Conservation (phyloP, 768 basidiomycete species). For the Clitopilus hobsonii region DNA sequence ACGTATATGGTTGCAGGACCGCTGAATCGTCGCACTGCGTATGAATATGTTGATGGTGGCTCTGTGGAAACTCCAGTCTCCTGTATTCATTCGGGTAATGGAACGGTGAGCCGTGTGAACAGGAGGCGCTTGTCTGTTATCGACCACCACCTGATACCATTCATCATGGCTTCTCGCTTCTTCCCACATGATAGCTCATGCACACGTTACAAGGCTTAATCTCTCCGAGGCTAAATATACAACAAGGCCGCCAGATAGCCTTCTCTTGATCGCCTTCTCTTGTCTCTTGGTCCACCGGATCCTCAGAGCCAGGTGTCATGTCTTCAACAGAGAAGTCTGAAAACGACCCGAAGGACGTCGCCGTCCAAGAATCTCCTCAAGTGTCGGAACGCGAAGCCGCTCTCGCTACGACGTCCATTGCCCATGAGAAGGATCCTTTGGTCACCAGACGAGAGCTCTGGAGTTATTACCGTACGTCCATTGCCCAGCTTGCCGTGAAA, state of each 20-base stretch:
- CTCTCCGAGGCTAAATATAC: not conserved
- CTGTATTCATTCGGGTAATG: not conserved
- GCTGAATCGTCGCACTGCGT: not conserved
- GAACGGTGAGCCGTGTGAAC: not conserved
- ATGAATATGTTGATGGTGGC: no score
- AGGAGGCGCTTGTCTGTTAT: not conserved
- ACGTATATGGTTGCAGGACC: not conserved
- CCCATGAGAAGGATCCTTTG: constrained; percentile 50
- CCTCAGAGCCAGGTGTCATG: not conserved
- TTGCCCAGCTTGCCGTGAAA: constrained; percentile 1
- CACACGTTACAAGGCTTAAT: not conserved
- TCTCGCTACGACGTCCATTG: not conserved
- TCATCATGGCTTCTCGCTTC: not conserved
- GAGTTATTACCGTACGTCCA: constrained; percentile 68
- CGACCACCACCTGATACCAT: not conserved
- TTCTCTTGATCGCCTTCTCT: not conserved
- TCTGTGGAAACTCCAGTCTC: no score
- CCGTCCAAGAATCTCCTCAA: not conserved
- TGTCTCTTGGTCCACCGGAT: not conserved
- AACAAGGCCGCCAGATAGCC: not conserved
- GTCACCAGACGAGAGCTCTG: constrained; percentile 73
- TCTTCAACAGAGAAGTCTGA: not conserved
- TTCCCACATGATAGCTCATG: not conserved
- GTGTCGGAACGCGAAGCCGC: not conserved
- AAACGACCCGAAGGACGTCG: not conserved